A percentile compares a stretch with the other conserved stretches of the same genome.
Conservation (phyloP, 805 yeast genomes). For the Gaillardinia entomophila region DNA sequence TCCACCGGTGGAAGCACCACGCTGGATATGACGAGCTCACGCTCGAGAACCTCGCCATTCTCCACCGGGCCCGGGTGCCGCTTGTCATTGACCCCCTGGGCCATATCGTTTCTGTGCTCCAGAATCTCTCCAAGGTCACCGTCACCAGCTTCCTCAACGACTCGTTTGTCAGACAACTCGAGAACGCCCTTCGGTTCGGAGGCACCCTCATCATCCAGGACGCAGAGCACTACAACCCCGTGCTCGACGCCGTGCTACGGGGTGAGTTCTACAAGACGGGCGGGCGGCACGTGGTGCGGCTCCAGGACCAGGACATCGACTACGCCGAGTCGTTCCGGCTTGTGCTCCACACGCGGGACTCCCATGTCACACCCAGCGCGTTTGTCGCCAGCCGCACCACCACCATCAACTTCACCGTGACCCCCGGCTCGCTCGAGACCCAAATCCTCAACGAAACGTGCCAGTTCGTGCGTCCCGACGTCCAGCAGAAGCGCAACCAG, state of each 20-base stretch:
- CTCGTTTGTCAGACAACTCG: conserved; percentile 61
- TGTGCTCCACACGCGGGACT: conserved; percentile 56
- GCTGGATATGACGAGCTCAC: conserved; percentile 55
- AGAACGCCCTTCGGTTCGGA: conserved; percentile 82
- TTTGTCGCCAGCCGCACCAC: conserved; percentile 60
- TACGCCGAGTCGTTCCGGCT: conserved; percentile 59
- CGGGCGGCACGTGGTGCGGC: conserved; percentile 55
- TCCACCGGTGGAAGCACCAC: conserved; percentile 43
- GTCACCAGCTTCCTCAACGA: conserved; percentile 69
- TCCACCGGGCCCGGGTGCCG: conserved; percentile 40
- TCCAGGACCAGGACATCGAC: conserved; percentile 65
- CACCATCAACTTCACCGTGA: conserved; percentile 66
- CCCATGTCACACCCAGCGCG: conserved; percentile 40
- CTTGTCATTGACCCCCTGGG: conserved; percentile 65
- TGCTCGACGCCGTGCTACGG: conserved; percentile 56
- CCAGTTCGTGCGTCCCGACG: conserved; percentile 54
- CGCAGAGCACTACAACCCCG: conserved; percentile 77
- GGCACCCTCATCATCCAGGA: conserved; percentile 67
- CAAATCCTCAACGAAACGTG: conserved; percentile 58
- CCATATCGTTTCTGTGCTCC: conserved; percentile 35
- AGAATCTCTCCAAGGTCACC: conserved; percentile 27
- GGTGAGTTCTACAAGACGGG: conserved; percentile 61
- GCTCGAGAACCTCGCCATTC: conserved; percentile 57
- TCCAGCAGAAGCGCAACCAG: conserved; percentile 52
- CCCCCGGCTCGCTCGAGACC: conserved; percentile 58